A percentile compares a stretch with the other conserved stretches of the same genome.
Evolutionary conservation across 2,329 filamentous ascomycete genomes (phyloP).

Genomic region (Aspergillus sergii): DNA sequence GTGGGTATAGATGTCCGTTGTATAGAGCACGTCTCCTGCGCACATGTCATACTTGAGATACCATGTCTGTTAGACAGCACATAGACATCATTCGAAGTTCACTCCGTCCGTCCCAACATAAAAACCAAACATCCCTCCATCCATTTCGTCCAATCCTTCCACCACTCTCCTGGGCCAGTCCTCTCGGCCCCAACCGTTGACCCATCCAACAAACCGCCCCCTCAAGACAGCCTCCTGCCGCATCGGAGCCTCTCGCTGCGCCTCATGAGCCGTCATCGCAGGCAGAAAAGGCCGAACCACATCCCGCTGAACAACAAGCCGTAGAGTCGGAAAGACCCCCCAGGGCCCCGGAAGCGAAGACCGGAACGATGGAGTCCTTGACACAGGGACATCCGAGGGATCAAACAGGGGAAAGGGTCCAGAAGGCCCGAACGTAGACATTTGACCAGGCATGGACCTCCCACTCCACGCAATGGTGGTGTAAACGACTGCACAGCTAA

Average conservation of each 20-base stretch:
- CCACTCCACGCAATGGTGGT: conserved; percentile 34
- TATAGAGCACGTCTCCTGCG: background rate
- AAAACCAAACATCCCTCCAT: conserved; percentile 36
- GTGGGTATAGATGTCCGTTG: background rate
- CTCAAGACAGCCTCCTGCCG: conserved; percentile 38
- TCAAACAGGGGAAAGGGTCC: conserved; percentile 23
- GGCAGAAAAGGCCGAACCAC: conserved; percentile 39
- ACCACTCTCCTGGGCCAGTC: conserved; percentile 37
- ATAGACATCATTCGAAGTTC: conserved; percentile 13
- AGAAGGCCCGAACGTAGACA: conserved; percentile 16
- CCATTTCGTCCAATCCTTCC: conserved; percentile 29
- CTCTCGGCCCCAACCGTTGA: conserved; percentile 40
- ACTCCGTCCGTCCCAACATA: conserved; percentile 30
- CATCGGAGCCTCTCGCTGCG: conserved; percentile 36
- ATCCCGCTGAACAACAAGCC: conserved; percentile 40
- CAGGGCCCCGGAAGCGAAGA: conserved; percentile 42
- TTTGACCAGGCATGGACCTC: conserved; percentile 12
- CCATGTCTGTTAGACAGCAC: background rate
- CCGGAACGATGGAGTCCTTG: conserved; percentile 31
- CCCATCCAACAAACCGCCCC: conserved; percentile 39
- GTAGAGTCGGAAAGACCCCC: conserved; percentile 41
- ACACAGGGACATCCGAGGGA: conserved; percentile 11
- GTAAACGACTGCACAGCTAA: conserved; percentile 44
- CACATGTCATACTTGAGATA: background rate
- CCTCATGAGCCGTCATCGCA: conserved; percentile 35